These are phyloP conservation scores for Linum lewisii DNA, from an alignment of 345 rosid genomes.

Conservation along the genomic window DNA sequence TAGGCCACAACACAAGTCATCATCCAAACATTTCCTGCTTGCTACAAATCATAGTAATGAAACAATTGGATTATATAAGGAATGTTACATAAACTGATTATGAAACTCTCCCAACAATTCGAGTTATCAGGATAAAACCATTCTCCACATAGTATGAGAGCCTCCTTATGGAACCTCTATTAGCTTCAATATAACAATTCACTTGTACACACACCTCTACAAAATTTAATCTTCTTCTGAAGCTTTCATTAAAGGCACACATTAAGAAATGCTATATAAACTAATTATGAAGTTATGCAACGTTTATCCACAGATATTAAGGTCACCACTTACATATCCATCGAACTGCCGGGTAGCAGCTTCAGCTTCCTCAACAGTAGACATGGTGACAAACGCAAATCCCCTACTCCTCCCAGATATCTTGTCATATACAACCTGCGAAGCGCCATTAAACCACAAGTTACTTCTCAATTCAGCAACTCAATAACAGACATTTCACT, in stretches of 20 bases:
- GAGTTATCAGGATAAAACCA: too few species aligned
- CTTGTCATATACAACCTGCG: slow-evolving; percentile 89
- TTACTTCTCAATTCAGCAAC: neutral
- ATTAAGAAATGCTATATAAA: too few species aligned
- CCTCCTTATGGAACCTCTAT: too few species aligned
- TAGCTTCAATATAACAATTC: too few species aligned
- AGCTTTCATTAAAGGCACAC: too few species aligned
- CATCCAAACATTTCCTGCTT: neutral
- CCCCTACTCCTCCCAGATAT: slow-evolving; percentile 93
- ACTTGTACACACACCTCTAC: too few species aligned
- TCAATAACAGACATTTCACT: neutral
- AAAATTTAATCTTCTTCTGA: too few species aligned
- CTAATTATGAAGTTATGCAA: too few species aligned
- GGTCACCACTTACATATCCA: slow-evolving; percentile 60
- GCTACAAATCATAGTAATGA: neutral
- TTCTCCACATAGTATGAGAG: too few species aligned
- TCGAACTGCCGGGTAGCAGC: slow-evolving; percentile 74
- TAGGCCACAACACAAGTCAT: neutral
- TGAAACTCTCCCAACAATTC: too few species aligned
- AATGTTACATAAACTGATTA: too few species aligned
- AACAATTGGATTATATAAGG: too few species aligned
- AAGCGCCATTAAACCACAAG: slow-evolving; percentile 2
- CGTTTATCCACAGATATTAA: neutral
- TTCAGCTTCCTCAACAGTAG: slow-evolving; percentile 56
- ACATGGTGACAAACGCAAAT: slow-evolving; percentile 96